These are phyloP conservation scores for Suaeda aralocaspica DNA, from an alignment of 148 eudicot genomes.

Conservation along the genomic window DNA sequence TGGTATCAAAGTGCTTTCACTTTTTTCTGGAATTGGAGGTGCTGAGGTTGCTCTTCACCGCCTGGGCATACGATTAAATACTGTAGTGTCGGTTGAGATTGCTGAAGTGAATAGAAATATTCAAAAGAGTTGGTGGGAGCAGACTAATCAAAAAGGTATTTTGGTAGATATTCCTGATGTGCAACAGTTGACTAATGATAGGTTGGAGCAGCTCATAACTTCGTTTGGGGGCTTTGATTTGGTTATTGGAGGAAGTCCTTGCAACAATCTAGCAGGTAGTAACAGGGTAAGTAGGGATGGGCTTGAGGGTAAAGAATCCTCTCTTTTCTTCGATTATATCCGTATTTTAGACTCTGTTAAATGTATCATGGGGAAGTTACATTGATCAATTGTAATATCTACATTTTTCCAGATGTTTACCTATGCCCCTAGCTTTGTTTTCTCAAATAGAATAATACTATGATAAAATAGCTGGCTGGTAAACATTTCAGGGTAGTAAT, in stretches of 20 bases:
- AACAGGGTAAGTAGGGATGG: slow-evolving; percentile 83
- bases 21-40: slow-evolving; percentile 92
- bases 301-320: slow-evolving; percentile 74
- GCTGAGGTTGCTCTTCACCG: slow-evolving; percentile 88
- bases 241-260: slow-evolving; percentile 84
- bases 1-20: slow-evolving; percentile 68
- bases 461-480: neutral
- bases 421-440: neutral
- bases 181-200: slow-evolving; percentile 37
- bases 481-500: neutral
- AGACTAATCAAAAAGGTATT: slow-evolving; percentile 67
- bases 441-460: neutral
- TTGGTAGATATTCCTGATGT: slow-evolving; percentile 61
- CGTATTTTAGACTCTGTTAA: slow-evolving; percentile 66
- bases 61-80: slow-evolving; percentile 62
- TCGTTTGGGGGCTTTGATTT: slow-evolving; percentile 66
- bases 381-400: slow-evolving; percentile 17
- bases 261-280: slow-evolving; percentile 85
- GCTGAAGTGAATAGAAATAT: slow-evolving; percentile 73
- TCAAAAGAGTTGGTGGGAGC: slow-evolving; percentile 87
- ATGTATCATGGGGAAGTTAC: slow-evolving; percentile 33
- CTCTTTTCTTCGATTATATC: slow-evolving; percentile 64
- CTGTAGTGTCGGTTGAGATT: slow-evolving; percentile 70
- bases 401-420: slow-evolving; percentile 2
- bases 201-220: slow-evolving; percentile 38